Evolutionary conservation across 164 flowering plant genomes (phyloP).

Genomic region (Macadamia tetraphylla): DNA sequence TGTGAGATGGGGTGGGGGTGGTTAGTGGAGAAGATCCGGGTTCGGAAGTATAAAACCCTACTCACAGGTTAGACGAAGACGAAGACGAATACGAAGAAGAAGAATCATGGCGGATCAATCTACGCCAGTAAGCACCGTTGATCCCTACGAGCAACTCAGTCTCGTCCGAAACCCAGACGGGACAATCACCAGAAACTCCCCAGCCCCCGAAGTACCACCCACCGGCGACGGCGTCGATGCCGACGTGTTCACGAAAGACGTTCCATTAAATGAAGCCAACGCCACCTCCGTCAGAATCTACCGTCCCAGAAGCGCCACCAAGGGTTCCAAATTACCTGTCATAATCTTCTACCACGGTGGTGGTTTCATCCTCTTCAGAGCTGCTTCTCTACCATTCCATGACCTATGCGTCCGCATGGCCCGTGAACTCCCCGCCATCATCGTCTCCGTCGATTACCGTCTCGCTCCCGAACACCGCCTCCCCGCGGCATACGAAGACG

Average conservation of each 20-base stretch:
- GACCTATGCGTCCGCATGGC: not conserved
- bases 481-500: conserved; percentile 15
- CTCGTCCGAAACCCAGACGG: conserved; percentile 44
- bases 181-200: conserved; percentile 15
- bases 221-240: conserved; percentile 5
- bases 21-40: too few species aligned
- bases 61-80: too few species aligned
- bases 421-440: not conserved
- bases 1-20: too few species aligned
- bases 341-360: not conserved
- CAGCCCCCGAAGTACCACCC: not conserved
- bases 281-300: conserved; percentile 38
- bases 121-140: conserved; percentile 1
- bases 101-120: too few species aligned
- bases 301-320: conserved; percentile 39
- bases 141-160: conserved; percentile 38
- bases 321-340: not conserved
- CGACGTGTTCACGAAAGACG: conserved; percentile 36
- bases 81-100: too few species aligned
- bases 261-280: conserved; percentile 25
- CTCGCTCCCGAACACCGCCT: conserved; percentile 3
- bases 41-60: too few species aligned
- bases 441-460: conserved; percentile 4
- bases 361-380: not conserved
- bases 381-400: not conserved